phyloP scores from a whole-genome alignment of 306 rosid species.

The Heteromeles arbutifolia region DNA sequence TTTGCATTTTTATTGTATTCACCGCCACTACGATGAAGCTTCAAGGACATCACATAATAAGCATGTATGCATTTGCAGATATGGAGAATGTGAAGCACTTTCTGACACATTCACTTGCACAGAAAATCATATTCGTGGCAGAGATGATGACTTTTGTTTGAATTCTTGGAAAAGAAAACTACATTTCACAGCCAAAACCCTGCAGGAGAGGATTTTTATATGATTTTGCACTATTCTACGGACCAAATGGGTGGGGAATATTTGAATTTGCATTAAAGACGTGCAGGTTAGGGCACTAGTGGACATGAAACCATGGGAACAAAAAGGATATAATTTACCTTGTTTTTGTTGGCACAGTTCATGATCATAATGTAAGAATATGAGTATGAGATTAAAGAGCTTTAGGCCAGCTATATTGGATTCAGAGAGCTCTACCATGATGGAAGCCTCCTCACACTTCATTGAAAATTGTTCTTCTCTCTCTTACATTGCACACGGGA shows the following conservation, averaged over 20 bases:
- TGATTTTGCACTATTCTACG: neutral
- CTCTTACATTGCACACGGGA: too few species aligned
- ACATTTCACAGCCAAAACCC: neutral
- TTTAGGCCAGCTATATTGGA: too few species aligned
- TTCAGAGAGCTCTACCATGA: too few species aligned
- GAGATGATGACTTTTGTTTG: neutral
- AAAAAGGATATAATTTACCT: neutral
- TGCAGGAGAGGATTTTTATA: neutral
- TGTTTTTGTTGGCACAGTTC: neutral
- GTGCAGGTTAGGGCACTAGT: neutral
- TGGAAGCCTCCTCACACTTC: too few species aligned
- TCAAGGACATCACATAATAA: neutral
- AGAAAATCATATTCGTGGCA: neutral
- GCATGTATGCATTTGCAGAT: neutral
- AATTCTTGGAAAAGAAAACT: neutral
- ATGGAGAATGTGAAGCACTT: neutral
- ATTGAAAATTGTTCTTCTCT: too few species aligned
- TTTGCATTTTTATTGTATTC: neutral
- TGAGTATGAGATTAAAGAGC: too few species aligned
- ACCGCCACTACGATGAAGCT: neutral
- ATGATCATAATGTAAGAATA: neutral
- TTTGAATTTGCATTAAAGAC: neutral
- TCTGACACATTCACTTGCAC: slow-evolving; percentile 10
- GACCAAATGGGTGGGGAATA: neutral
- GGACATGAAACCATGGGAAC: slow-evolving; percentile 2